Evolutionary conservation across 1,139 yeast genomes (phyloP), one percentile per base, ranked within the genome.

Genomic region (Insectozyma bohioensis): DNA sequence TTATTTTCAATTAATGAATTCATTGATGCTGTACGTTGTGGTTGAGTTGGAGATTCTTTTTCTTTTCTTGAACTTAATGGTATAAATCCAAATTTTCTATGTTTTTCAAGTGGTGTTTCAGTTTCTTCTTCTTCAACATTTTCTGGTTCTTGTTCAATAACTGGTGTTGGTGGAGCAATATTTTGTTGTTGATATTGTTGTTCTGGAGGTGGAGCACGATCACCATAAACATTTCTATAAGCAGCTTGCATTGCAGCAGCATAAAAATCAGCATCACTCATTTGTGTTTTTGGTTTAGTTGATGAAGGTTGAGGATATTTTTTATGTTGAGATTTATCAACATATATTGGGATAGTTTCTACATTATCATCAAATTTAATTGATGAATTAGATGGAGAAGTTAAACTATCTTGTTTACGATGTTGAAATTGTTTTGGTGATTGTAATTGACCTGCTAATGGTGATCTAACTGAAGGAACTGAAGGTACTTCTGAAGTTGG

Each of bases 221-320:
- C 52, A 2, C 72, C 73, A 38, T 65, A 66, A 1, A 67, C 72
- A 37, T 56, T 62, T 35, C 61, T 58, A 48, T 58, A 55, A 1
- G 74, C 74, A 1, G 63, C 72, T 36, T 56, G 52, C 57, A 66
- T 51, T 2, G 74, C 74, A 22, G 61, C 63, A 8, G 57, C 56
- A 40, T 66, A 67, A 20, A 45, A 26, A 23, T 45, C 49, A 4
- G 39, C 40, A 26, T 36, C 41, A 3, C 39, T 25, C 18, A 34
- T 32, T 28, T 20, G 31, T 15, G 33, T 12, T 24, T 13, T 28
- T 14, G 40, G 24, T 19, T 20, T 20, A 2, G 17, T 14, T 5
- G 23, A 14, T 19, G 28, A 7, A 17, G 39, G 34, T 6, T 7
- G 15, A 20, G 41, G 31, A 6, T 28, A 18, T 25, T 22, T 18